These are phyloP conservation scores for Ceratobasidium sp. DNA, from an alignment of 1,284 basidiomycete species.

Conservation along the genomic window DNA sequence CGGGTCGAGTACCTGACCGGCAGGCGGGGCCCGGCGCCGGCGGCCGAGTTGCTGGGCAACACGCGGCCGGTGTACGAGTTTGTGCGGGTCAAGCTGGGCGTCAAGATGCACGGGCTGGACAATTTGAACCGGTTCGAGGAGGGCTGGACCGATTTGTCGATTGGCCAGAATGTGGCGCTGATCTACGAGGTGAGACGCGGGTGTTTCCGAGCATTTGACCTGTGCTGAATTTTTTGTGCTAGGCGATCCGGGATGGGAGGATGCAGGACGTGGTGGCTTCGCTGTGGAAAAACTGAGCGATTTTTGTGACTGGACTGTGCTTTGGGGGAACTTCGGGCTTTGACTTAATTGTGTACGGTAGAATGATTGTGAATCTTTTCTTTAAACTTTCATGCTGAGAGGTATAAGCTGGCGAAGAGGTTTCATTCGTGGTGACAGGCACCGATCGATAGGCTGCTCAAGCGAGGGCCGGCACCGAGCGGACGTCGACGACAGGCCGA, in stretches of 20 bases:
- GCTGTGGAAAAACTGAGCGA: conserved; percentile 32
- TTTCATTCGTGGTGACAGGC: not conserved
- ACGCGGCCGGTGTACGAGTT: conserved; percentile 77
- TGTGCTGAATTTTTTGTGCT: conserved; percentile 49
- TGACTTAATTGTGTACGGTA: conserved; percentile 7
- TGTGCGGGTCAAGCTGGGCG: conserved; percentile 70
- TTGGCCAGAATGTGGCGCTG: conserved; percentile 72
- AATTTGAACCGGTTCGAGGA: conserved; percentile 68
- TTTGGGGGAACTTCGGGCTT: not conserved
- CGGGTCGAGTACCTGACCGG: conserved; percentile 65
- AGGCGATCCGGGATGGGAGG: conserved; percentile 77
- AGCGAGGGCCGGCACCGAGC: not conserved
- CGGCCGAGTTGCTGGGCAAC: conserved; percentile 68
- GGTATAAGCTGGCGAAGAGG: not conserved
- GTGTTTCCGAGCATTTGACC: not conserved
- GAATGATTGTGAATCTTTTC: not conserved
- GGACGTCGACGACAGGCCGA: not conserved
- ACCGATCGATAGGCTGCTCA: not conserved
- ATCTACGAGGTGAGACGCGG: conserved; percentile 63
- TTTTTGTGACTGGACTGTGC: not conserved
- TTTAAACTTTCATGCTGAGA: not conserved
- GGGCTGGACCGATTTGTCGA: conserved; percentile 64
- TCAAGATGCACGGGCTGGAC: conserved; percentile 78
- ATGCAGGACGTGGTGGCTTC: conserved; percentile 67
- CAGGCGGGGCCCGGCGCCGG: conserved; percentile 56